Evolutionary conservation across 768 basidiomycete genomes (phyloP).

Genomic region (Trametes sanguinea): DNA sequence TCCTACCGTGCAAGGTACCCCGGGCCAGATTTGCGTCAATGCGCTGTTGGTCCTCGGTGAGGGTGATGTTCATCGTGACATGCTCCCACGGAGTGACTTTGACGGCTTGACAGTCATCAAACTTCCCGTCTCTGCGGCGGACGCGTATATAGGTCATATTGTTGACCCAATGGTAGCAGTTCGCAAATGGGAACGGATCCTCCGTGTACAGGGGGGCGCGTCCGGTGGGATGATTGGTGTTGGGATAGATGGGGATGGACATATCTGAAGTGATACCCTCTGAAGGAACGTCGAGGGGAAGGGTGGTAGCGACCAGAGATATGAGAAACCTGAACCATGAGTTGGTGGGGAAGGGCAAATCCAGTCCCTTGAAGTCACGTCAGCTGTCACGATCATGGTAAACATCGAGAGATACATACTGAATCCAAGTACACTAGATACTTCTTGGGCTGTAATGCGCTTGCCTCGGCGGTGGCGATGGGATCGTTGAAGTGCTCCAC

Average conservation of each 20-base stretch:
- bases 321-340: neutral
- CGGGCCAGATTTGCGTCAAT: neutral
- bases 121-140: neutral
- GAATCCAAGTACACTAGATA: neutral
- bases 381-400: no score
- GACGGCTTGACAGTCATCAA: neutral
- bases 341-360: neutral
- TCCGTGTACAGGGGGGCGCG: neutral
- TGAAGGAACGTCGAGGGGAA: neutral
- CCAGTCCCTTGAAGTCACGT: neutral
- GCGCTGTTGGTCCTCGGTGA: neutral
- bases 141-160: neutral
- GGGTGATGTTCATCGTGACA: neutral
- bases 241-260: conserved; percentile 11
- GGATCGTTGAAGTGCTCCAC: conserved; percentile 2
- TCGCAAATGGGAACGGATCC: conserved; percentile 6
- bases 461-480: neutral
- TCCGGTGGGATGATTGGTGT: neutral
- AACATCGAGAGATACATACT: neutral
- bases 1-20: no score
- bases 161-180: conserved; percentile 13
- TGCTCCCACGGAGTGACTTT: neutral
- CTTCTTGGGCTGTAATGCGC: neutral
- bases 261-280: conserved; percentile 9
- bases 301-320: neutral